Percentiles rank a stretch among this genome's conserved stretches.
Evolutionary conservation across 2,329 filamentous ascomycete genomes (phyloP).

Genomic region (Aureobasidium mangrovei): DNA sequence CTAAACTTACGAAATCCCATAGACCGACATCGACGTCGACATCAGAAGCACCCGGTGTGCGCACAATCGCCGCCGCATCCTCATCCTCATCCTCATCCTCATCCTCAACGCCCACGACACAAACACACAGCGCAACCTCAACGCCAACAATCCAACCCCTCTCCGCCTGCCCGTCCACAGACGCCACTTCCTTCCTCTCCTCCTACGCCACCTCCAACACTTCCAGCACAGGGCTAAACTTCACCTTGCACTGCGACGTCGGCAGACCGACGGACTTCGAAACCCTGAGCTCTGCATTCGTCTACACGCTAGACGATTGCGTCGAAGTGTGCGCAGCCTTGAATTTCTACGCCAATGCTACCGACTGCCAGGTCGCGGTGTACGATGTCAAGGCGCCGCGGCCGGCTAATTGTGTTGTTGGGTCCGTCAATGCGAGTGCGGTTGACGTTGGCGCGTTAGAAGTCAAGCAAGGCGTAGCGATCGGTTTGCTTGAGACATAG

Average conservation of each 20-base stretch:
- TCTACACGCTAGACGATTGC: constrained; percentile 30
- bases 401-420: constrained; percentile 26
- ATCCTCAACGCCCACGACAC: background rate
- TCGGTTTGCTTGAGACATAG: no score
- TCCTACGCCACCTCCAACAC: constrained; percentile 18
- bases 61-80: constrained; percentile 3
- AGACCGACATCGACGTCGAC: background rate
- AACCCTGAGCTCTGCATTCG: constrained; percentile 24
- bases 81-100: background rate
- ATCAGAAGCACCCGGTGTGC: background rate
- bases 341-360: constrained; percentile 20
- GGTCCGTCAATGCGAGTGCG: background rate
- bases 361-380: constrained; percentile 26
- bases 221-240: constrained; percentile 10
- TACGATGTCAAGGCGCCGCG: constrained; percentile 21
- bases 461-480: no score
- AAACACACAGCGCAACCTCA: constrained; percentile 13
- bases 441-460: no score
- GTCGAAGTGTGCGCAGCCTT: constrained; percentile 28
- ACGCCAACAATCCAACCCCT: constrained; percentile 16
- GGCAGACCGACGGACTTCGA: constrained; percentile 20
- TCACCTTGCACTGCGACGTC: constrained; percentile 28
- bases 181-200: constrained; percentile 26
- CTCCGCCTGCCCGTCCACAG: constrained; percentile 24
- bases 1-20: no score